phyloP scores from a whole-genome alignment of 1,284 basidiomycete species.

The Apiotrichum sp. region DNA sequence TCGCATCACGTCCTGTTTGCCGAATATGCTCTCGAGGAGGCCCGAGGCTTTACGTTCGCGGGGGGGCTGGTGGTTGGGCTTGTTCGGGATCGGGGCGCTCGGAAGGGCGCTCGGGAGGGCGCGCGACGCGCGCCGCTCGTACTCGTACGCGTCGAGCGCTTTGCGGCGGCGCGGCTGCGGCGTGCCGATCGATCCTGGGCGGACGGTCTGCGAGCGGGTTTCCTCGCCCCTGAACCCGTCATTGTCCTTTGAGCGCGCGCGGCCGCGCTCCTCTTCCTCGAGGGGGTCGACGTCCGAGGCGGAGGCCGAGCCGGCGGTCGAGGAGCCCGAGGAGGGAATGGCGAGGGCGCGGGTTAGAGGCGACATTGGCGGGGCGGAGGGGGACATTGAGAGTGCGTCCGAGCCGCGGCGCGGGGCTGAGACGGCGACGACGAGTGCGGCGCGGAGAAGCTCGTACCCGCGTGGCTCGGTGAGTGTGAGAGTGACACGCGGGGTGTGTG shows the following conservation, averaged over 20 bases:
- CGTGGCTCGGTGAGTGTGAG: conserved; percentile 29
- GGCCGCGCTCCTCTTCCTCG: conserved; percentile 27
- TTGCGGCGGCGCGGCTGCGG: not conserved
- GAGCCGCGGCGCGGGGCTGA: not conserved
- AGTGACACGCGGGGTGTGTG: conserved; percentile 11
- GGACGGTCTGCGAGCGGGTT: not conserved
- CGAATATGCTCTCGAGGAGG: conserved; percentile 9
- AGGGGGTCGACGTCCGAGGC: conserved; percentile 6
- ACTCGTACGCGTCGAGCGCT: not conserved
- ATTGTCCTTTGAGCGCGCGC: conserved; percentile 28
- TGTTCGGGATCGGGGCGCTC: not conserved
- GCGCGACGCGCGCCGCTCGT: not conserved
- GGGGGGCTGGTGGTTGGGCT: not conserved
- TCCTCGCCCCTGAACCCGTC: not conserved
- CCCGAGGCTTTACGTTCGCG: not conserved
- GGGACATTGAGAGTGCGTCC: not conserved
- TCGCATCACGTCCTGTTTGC: not conserved
- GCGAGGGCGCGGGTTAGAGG: conserved; percentile 8
- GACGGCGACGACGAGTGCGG: conserved; percentile 19
- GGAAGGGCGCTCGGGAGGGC: not conserved
- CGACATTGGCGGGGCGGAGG: not conserved
- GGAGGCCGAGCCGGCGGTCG: not conserved
- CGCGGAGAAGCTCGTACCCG: conserved; percentile 20
- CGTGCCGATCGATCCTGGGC: not conserved
- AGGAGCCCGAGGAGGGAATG: conserved; percentile 5